Conservation (phyloP, 495 filamentous ascomycete species). For the Trichoderma orchidacearum region DNA sequence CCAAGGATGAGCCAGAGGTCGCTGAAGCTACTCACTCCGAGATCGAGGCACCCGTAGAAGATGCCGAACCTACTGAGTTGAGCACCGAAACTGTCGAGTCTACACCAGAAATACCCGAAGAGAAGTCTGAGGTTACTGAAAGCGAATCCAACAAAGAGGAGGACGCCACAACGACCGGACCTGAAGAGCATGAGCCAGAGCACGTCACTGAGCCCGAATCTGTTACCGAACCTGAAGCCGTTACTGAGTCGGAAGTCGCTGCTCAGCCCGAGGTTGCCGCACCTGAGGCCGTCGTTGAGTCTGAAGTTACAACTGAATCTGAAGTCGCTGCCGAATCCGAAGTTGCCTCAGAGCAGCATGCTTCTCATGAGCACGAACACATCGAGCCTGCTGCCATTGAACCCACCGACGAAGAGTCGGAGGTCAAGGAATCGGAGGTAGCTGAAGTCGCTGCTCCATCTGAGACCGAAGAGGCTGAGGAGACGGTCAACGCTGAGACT, state of each 20-base stretch:
- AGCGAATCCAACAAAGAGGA: background rate
- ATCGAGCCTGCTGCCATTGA: background rate
- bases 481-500: background rate
- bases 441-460: background rate
- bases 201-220: background rate
- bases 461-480: background rate
- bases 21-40: background rate
- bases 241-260: background rate
- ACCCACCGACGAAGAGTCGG: background rate
- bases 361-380: background rate
- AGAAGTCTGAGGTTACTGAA: background rate
- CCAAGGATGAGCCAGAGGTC: background rate
- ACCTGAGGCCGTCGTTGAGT: background rate
- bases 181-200: background rate
- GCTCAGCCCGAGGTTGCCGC: background rate
- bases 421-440: background rate
- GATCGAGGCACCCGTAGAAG: background rate
- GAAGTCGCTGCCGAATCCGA: background rate
- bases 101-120: background rate
- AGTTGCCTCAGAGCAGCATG: background rate
- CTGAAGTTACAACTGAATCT: background rate
- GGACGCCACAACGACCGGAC: background rate
- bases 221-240: background rate
- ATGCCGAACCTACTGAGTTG: background rate
- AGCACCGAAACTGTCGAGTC: background rate